These are phyloP conservation scores for Pachyrhizus erosus DNA, from an alignment of 306 rosid genomes.

Conservation along the genomic window DNA sequence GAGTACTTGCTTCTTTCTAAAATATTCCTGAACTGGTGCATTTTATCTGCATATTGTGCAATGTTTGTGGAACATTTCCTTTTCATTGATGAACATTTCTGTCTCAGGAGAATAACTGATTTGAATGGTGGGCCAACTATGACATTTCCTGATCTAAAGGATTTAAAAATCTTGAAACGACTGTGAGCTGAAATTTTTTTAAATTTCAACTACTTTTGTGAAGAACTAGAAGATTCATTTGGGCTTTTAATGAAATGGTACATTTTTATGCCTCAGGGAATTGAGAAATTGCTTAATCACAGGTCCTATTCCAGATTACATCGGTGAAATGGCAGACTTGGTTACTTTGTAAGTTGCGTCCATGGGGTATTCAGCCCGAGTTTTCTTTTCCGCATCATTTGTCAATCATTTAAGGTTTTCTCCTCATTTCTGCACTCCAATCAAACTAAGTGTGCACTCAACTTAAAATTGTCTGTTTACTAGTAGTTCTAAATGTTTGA, in stretches of 20 bases:
- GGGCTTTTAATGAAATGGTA: not conserved
- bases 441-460: not conserved
- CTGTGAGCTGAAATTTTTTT: slow-evolving; percentile 67
- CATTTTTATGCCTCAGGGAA: slow-evolving; percentile 56
- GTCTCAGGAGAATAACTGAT: slow-evolving; percentile 80
- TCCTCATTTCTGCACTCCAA: not conserved
- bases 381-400: not conserved
- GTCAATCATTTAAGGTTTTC: not conserved
- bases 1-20: slow-evolving; percentile 43
- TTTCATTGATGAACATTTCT: slow-evolving; percentile 32
- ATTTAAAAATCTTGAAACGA: slow-evolving; percentile 41
- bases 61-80: slow-evolving; percentile 8
- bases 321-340: slow-evolving; percentile 39
- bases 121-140: slow-evolving; percentile 66
- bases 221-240: not conserved
- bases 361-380: not conserved
- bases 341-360: slow-evolving; percentile 60
- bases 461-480: not conserved
- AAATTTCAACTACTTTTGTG: slow-evolving; percentile 1
- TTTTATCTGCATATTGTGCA: slow-evolving; percentile 23
- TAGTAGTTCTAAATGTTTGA: not conserved
- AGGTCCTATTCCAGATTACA: slow-evolving; percentile 53
- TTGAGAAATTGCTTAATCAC: slow-evolving; percentile 80
- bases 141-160: slow-evolving; percentile 62
- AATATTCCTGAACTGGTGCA: slow-evolving; percentile 19